phyloP scores from a whole-genome alignment of 1,284 basidiomycete species.

The Boletus holoroseus region DNA sequence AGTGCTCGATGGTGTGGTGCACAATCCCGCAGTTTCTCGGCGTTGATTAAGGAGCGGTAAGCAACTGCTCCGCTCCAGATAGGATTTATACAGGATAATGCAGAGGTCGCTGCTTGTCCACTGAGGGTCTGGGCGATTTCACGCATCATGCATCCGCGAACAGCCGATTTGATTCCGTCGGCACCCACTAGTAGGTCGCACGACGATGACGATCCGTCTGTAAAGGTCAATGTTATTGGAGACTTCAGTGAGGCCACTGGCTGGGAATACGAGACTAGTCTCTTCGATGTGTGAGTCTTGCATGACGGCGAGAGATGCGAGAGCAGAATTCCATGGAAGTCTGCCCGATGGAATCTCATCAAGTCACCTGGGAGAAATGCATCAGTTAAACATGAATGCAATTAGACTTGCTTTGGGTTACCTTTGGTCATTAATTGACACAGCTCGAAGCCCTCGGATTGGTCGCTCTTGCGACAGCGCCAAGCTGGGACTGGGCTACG shows the following conservation, averaged over 20 bases:
- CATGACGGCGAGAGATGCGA: constrained; percentile 32
- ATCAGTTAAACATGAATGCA: constrained; percentile 2
- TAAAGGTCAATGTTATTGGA: constrained; percentile 38
- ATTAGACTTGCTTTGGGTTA: constrained; percentile 16
- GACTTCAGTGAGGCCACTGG: constrained; percentile 17
- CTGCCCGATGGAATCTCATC: constrained; percentile 41
- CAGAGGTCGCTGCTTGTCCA: constrained; percentile 11
- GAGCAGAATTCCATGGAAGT: constrained; percentile 40
- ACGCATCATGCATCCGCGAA: constrained; percentile 40
- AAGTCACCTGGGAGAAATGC: constrained; percentile 33
- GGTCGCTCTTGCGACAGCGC: constrained; percentile 43
- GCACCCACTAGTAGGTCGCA: constrained; percentile 49
- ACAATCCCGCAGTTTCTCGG: constrained; percentile 32
- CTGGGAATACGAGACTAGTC: constrained; percentile 37
- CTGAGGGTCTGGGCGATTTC: constrained; percentile 24
- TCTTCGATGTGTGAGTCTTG: constrained; percentile 36
- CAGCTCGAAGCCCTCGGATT: constrained; percentile 43
- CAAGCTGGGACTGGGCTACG: constrained; percentile 34
- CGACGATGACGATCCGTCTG: constrained; percentile 39
- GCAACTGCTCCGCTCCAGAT: constrained; percentile 41
- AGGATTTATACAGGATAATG: constrained; percentile 32
- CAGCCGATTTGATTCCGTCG: constrained; percentile 49
- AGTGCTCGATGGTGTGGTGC: constrained; percentile 37
- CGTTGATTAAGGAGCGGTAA: constrained; percentile 39
- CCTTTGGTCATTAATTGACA: constrained; percentile 45